Evolutionary conservation across 371 early-diverging fungal genomes (phyloP).

Genomic region (Quaeritorhiza haematococci): DNA sequence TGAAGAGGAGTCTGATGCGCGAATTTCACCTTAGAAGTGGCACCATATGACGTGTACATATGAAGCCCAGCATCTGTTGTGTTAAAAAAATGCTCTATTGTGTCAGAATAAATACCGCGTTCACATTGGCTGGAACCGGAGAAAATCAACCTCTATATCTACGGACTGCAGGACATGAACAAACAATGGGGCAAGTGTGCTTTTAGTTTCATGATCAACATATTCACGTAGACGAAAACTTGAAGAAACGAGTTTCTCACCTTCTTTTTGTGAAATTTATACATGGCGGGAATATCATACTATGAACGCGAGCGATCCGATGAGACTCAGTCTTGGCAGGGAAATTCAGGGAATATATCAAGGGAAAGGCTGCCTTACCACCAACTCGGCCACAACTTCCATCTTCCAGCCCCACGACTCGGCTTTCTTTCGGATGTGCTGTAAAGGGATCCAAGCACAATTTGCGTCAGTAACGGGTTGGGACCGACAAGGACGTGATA

Average conservation of each 20-base stretch:
- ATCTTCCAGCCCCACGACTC: conserved; percentile 9
- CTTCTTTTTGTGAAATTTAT: conserved; percentile 78
- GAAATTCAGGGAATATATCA: too few species aligned
- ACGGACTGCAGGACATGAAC: conserved; percentile 39
- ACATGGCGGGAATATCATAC: conserved; percentile 35
- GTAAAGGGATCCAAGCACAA: too few species aligned
- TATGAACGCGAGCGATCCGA: background rate
- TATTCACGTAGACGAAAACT: background rate
- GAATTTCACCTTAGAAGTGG: too few species aligned
- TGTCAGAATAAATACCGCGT: too few species aligned
- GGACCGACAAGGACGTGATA: background rate
- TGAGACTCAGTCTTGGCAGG: background rate
- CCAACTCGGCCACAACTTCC: conserved; percentile 2
- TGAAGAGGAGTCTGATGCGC: too few species aligned
- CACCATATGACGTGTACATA: too few species aligned
- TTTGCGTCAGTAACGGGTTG: background rate
- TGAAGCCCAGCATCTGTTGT: too few species aligned
- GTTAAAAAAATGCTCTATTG: too few species aligned
- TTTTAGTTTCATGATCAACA: too few species aligned
- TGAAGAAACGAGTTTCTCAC: too few species aligned
- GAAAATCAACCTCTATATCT: conserved; percentile 72
- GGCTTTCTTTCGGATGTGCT: conserved; percentile 69
- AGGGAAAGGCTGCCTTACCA: background rate
- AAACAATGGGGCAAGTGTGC: too few species aligned
- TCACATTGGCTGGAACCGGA: conserved; percentile 42